Evolutionary conservation across 768 basidiomycete genomes (phyloP), one percentile per base, ranked within the genome.

Genomic region (Macrocybe gigantea): DNA sequence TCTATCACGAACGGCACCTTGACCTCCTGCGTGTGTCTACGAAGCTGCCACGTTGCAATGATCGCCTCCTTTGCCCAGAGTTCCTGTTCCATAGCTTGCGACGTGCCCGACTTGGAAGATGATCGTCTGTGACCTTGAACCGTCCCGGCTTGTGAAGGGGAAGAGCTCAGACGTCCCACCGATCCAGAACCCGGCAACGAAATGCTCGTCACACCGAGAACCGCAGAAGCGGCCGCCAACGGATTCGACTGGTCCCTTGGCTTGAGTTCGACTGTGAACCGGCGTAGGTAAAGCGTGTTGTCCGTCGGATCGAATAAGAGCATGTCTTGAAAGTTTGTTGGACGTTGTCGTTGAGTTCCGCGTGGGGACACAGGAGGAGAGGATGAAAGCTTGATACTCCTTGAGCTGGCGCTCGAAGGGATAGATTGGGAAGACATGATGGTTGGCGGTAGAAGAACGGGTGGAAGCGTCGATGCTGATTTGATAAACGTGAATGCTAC

Each of bases 11-110:
- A 22, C 22, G 22, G 22, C 14, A 46, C 15, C 36, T 29, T 51
- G 32, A 43, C 35, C 45, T 40, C 49, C 36, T 46, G 38, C 8
- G 32, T 9, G 22, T 70, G 69, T 35, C 82, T 64, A 51, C 69
- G 66, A 50, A 91, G 57, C 54, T 73, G 71, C 86, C 88, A 90
- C 1, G 79, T 83, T 36, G 84, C 84, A 13, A 88, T 70, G 4
- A 65, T 58, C 45, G 50, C 59, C 45, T 69, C 71, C 55, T 58
- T 64, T 33, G 60, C 72, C 15, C 50, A 57, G 8, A 79, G 50
- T 53, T 76, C 73, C 60, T 38, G 33, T 29, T 31, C 39, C 30
- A 33, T 42, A 44, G 44, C 43, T 44, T 39, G 49, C 41, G 44
- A 39, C 35, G 42, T 7, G 38, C 37, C 41, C n/a, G 49, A 47